These are phyloP conservation scores for Hanseniaspora jakobsenii DNA, from an alignment of 805 yeast species.

Conservation along the genomic window DNA sequence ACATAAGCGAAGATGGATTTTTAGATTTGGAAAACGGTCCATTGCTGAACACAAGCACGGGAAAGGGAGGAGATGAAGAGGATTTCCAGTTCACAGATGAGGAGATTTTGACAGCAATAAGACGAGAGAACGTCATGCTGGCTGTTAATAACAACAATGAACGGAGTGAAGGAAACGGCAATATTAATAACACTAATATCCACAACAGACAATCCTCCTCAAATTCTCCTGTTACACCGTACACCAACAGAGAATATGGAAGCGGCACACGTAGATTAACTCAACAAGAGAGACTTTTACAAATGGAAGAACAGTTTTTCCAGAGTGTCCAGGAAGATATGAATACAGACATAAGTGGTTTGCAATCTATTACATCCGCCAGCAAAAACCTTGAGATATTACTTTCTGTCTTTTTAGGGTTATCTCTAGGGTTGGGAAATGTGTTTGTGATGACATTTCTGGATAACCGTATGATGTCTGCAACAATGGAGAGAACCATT, in stretches of 20 bases:
- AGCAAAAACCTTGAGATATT: conserved; percentile 55
- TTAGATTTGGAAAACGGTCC: conserved; percentile 9
- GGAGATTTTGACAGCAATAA: conserved; percentile 1
- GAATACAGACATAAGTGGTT: conserved; percentile 35
- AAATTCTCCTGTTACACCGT: no score
- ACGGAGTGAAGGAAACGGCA: conserved; percentile 29
- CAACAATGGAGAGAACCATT: conserved; percentile 54
- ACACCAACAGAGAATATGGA: no score
- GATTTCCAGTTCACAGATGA: conserved; percentile 14
- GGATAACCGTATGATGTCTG: conserved; percentile 45
- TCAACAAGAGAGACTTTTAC: conserved; percentile 21
- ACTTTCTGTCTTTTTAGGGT: conserved; percentile 61
- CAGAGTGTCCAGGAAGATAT: conserved; percentile 52
- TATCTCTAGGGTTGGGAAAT: conserved; percentile 61
- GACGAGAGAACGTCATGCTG: conserved; percentile 5
- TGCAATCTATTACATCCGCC: conserved; percentile 22
- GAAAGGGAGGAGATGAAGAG: conserved; percentile 2
- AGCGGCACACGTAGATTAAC: not conserved
- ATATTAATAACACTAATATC: no score
- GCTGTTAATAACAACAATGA: conserved; percentile 4
- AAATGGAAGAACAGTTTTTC: conserved; percentile 79
- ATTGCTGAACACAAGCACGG: not conserved
- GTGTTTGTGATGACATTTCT: conserved; percentile 40
- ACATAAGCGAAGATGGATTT: conserved; percentile 12
- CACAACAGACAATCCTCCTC: no score